Evolutionary conservation across 345 rosid genomes (phyloP).

Genomic region (Salix udensis): DNA sequence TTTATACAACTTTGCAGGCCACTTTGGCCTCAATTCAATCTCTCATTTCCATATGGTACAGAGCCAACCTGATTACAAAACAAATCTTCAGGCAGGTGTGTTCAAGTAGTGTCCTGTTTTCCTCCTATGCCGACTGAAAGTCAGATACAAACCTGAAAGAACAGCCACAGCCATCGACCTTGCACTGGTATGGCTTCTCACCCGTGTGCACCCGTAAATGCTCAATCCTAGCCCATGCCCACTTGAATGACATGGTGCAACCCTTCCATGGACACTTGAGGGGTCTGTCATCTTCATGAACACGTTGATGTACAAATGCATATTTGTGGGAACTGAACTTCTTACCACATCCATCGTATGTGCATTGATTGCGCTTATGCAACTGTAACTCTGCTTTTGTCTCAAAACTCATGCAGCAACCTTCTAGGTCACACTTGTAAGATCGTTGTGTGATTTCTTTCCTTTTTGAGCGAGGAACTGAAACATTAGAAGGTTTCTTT

Average conservation of each 20-base stretch:
- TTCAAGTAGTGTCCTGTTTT: conserved; percentile 76
- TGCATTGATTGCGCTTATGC: conserved; percentile 78
- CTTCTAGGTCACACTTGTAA: conserved; percentile 70
- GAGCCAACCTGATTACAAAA: neutral
- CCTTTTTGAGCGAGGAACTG: conserved; percentile 24
- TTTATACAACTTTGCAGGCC: conserved; percentile 23
- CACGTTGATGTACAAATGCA: conserved; percentile 76
- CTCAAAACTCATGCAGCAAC: conserved; percentile 78
- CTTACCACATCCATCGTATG: conserved; percentile 76
- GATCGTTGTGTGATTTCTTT: conserved; percentile 29
- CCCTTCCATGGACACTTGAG: conserved; percentile 87
- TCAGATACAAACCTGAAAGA: conserved; percentile 96
- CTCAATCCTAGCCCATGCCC: conserved; percentile 99
- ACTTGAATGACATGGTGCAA: conserved; percentile 87
- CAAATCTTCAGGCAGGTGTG: conserved; percentile 27
- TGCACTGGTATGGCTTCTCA: conserved; percentile 83
- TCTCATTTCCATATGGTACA: conserved; percentile 16
- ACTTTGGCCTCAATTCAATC: conserved; percentile 11
- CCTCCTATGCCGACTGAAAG: conserved; percentile 86
- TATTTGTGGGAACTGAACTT: conserved; percentile 81
- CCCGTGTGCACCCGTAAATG: conserved; percentile 92
- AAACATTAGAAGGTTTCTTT: conserved; percentile 31
- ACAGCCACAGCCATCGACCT: conserved; percentile 71
- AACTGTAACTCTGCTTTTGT: conserved; percentile 56
- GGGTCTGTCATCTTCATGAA: conserved; percentile 86